Evolutionary conservation across 2,329 filamentous ascomycete genomes (phyloP), one percentile per base, ranked within the genome.

Genomic region (Fusarium nodosum): DNA sequence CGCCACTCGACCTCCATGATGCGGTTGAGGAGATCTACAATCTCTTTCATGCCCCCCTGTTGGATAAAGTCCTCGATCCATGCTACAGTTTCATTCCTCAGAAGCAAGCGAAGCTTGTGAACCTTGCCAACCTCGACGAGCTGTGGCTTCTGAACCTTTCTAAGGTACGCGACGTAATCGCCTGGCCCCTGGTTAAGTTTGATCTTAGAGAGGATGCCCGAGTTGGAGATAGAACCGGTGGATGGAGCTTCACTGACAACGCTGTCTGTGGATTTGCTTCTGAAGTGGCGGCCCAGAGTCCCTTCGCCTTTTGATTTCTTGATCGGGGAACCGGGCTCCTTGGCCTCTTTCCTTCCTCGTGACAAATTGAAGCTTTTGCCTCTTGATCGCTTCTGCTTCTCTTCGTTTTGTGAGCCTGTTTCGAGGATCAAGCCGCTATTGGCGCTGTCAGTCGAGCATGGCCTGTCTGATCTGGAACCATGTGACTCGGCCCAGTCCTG

Each of bases 1-100:
- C 94, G 93, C 95, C 96, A 99, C 79, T 98, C 96, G 34, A 99
- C 90, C 53, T 91, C 91, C 87, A 97, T 94, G 73, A 95, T 97
- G n/a, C 95, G 89, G 79, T 97, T 91, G 48, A 98, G 84, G 56
- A 98, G 82, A 39, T 88, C 89, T 36, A 97, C 91, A 67, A 98
- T 92, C 79, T 97, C 93, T 71, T 91, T 88, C 94, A 98, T 97
- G 22, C 96, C 96, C 18, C 93, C 94, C 68, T 94, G 90, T 41
- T 89, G 86, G 72, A 98, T 93, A 77, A 98, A 99, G 15, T 90
- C 88, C 77, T 98, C 93, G 5, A 97, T 97, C 96, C 96, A 99
- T 15, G 91, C 88, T 8, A 99, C 93, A 0, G 95, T 97, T 82
- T 99, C 96, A 75, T 98, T 98, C 20, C 96, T 90, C 55, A 99